phyloP scores from a whole-genome alignment of 2,329 filamentous ascomycete species.

The Sporothrix inflata region DNA sequence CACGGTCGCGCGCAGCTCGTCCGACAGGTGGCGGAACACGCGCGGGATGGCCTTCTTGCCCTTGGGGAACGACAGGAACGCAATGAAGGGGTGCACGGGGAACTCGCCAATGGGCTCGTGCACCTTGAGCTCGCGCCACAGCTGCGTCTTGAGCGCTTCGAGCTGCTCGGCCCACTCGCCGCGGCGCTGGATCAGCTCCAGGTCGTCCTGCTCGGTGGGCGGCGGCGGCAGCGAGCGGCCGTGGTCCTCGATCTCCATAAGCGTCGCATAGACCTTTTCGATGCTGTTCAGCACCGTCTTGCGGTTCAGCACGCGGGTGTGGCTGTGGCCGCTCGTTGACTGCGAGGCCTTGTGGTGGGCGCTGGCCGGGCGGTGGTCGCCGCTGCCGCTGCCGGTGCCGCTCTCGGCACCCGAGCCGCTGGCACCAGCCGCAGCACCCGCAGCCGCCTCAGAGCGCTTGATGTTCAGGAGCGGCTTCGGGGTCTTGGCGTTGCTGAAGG shows the following conservation, averaged over 20 bases:
- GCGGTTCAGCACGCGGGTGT: slow-evolving; percentile 65
- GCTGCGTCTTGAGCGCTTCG: slow-evolving; percentile 71
- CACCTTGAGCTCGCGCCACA: slow-evolving; percentile 89
- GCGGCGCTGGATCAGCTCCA: slow-evolving; percentile 72
- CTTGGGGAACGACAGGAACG: slow-evolving; percentile 90
- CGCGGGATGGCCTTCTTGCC: slow-evolving; percentile 95
- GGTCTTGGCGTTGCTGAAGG: slow-evolving; percentile 98
- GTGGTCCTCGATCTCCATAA: slow-evolving; percentile 95
- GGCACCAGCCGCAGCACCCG: background rate
- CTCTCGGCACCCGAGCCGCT: slow-evolving; percentile 42
- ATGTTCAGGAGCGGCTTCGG: slow-evolving; percentile 94
- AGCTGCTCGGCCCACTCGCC: slow-evolving; percentile 78
- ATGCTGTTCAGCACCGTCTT: slow-evolving; percentile 85
- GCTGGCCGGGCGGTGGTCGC: slow-evolving; percentile 7
- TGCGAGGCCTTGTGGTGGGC: slow-evolving; percentile 39
- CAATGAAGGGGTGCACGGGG: slow-evolving; percentile 88
- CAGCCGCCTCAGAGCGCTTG: slow-evolving; percentile 60
- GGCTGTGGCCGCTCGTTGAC: slow-evolving; percentile 29
- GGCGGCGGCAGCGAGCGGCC: slow-evolving; percentile 74
- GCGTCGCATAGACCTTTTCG: slow-evolving; percentile 80
- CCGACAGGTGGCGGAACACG: slow-evolving; percentile 89
- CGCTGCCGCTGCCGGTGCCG: slow-evolving; percentile 41
- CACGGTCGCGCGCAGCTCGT: slow-evolving; percentile 91
- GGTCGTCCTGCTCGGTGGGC: slow-evolving; percentile 64
- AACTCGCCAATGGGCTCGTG: slow-evolving; percentile 85